Conservation (phyloP, 768 basidiomycete species). For the Boletus reticulatus region DNA sequence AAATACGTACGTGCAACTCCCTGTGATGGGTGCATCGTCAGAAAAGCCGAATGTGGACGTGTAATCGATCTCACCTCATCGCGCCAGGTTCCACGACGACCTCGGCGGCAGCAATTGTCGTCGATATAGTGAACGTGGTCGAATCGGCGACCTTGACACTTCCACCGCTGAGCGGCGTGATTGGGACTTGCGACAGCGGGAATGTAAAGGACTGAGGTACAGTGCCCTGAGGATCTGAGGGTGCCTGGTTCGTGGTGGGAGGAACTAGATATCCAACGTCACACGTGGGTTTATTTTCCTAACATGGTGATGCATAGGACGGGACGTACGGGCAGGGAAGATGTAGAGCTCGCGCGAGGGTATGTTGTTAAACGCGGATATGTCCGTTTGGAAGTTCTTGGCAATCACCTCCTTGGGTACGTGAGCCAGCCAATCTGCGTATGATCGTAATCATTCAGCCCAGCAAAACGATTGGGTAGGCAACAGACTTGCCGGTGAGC, state of each 20-base stretch:
- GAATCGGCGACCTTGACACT: constrained; percentile 57
- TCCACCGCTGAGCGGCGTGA: constrained; percentile 48
- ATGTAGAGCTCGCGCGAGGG: constrained; percentile 54
- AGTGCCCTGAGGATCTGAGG: constrained; percentile 38
- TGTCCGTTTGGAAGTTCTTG: constrained; percentile 53
- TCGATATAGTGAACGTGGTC: constrained; percentile 46
- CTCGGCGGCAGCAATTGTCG: constrained; percentile 53
- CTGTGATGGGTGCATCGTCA: constrained; percentile 26
- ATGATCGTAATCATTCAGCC: background rate
- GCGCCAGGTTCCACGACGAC: constrained; percentile 54
- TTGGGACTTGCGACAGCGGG: constrained; percentile 45
- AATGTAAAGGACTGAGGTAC: constrained; percentile 49
- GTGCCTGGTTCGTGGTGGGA: constrained; percentile 30
- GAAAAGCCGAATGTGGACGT: background rate
- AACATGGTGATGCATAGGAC: background rate
- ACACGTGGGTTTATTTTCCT: no score
- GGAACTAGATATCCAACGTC: constrained; percentile 24
- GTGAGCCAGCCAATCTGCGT: constrained; percentile 61
- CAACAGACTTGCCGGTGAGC: constrained; percentile 26
- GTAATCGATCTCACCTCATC: constrained; percentile 41
- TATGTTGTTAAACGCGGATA: constrained; percentile 50
- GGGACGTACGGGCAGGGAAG: constrained; percentile 34
- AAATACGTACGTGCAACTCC: constrained; percentile 50
- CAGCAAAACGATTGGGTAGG: background rate
- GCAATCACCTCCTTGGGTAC: constrained; percentile 52